Evolutionary conservation across 768 basidiomycete species (phyloP), one percentile per base, ranked within the genome.

Genomic region (Leccinellum rugosiceps): DNA sequence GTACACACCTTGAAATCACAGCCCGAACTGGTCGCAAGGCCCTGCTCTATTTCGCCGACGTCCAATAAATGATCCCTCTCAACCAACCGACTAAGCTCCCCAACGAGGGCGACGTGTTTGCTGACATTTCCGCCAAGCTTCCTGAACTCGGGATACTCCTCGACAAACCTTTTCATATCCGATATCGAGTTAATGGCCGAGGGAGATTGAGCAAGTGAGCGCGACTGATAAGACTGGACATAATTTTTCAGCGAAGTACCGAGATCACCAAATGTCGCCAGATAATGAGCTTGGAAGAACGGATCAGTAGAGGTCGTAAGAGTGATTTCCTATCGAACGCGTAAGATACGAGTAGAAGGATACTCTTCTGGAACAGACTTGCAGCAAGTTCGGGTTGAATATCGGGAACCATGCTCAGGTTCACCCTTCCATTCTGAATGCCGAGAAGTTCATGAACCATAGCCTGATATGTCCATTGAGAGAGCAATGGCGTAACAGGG

Each of bases 401-500:
- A 63, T 92, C 94, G 14, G 93, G 93, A 34, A 95, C 92, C 58
- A 83, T 75, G 59, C 82, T 84, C 46, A 96, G 73, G 67, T 92
- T 86, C 4, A 98, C 94, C 57, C 97, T 82, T 19, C 96, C 96
- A 68, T 98, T 98, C 59, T 90, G 87, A 47, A 99, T 97, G 2
- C 91, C 89, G 7, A 98, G 75, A 14, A 97, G 78, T 70, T 98
- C 97, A 66, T 99, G 97, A 0, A 98, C 97, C 95, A 98, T 98
- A 1, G 96, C 97, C 71, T 98, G 96, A 75, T 98, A 98, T 25
- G 97, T 98, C 97, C 97, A 98, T 73, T 98, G 97, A 3, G 93
- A 93, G 30, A 98, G 79, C 35, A 98, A 75, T 4, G 97, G 97
- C 0, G 97, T 98, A 6, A 98, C 92, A 3, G 97, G 97, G 67